Evolutionary conservation across 306 rosid genomes (phyloP).

Genomic region (Oxytropis ochrocephala): DNA sequence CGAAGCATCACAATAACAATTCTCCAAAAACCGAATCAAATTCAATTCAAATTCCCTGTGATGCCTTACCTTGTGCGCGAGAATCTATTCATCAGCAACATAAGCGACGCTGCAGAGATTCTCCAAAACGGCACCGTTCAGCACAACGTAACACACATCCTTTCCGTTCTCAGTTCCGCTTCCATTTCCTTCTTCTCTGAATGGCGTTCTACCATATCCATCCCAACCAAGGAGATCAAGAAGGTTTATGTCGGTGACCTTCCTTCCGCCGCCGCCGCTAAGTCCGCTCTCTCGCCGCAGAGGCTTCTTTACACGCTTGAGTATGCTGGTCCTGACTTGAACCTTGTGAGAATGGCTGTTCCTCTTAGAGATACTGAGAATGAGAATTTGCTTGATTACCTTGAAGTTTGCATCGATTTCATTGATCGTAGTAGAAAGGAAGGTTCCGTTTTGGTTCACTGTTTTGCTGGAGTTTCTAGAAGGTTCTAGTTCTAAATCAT

Average conservation of each 20-base stretch:
- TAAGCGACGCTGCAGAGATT: conserved; percentile 64
- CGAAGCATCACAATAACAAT: background rate
- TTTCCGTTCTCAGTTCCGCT: conserved; percentile 79
- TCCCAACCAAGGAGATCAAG: conserved; percentile 60
- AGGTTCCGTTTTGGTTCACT: conserved; percentile 86
- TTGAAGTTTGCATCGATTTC: conserved; percentile 78
- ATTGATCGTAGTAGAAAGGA: conserved; percentile 66
- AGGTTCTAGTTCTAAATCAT: conserved; percentile 51
- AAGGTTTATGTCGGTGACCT: conserved; percentile 42
- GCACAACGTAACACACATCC: conserved; percentile 44
- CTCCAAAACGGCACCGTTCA: conserved; percentile 47
- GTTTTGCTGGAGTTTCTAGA: conserved; percentile 98
- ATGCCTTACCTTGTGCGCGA: conserved; percentile 87
- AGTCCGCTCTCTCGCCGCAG: conserved; percentile 42
- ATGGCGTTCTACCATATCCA: conserved; percentile 46
- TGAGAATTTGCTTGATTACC: conserved; percentile 69
- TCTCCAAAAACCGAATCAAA: background rate
- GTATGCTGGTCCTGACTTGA: conserved; percentile 72
- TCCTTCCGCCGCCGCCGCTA: conserved; percentile 2
- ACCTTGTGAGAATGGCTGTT: conserved; percentile 80
- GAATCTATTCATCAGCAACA: conserved; percentile 73
- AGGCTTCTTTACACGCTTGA: conserved; percentile 68
- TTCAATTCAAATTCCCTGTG: background rate
- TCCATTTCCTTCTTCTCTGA: conserved; percentile 77
- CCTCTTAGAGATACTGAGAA: conserved; percentile 78